Conservation (phyloP, 2,329 filamentous ascomycete species). For the Furcasterigmium sp. region DNA sequence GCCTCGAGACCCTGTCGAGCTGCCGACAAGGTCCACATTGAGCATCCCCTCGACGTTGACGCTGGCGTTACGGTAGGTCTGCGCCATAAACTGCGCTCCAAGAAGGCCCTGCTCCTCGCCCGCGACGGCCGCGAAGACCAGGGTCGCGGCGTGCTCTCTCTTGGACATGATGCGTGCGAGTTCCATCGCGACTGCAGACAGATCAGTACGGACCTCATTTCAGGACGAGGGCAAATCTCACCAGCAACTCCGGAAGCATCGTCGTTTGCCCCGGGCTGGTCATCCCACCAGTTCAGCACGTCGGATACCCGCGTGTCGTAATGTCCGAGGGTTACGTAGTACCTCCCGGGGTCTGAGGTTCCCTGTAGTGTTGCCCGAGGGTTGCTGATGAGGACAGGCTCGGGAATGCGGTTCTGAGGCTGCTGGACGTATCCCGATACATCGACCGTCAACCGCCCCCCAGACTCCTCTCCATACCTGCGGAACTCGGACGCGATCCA, state of each 20-base stretch:
- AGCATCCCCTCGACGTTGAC: conserved; percentile 52
- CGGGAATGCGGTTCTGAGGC: conserved; percentile 38
- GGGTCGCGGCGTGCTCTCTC: conserved; percentile 41
- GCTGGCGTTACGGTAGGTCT: conserved; percentile 43
- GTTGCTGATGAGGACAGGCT: conserved; percentile 47
- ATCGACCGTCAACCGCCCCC: conserved; percentile 45
- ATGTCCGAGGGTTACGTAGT: conserved; percentile 50
- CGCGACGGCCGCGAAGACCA: conserved; percentile 51
- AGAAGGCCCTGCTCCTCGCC: conserved; percentile 54
- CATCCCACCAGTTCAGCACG: conserved; percentile 41
- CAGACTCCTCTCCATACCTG: conserved; percentile 37
- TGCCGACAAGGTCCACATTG: conserved; percentile 54
- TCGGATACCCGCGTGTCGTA: conserved; percentile 49
- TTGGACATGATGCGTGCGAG: conserved; percentile 46
- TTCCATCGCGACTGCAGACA: conserved; percentile 43
- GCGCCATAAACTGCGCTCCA: conserved; percentile 45
- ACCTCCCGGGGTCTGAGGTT: conserved; percentile 36
- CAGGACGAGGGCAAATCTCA: conserved; percentile 1
- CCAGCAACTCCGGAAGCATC: conserved; percentile 45
- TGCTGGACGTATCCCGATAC: conserved; percentile 46
- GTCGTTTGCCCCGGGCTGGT: conserved; percentile 53
- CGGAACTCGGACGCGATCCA: conserved; percentile 49
- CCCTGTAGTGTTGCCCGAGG: conserved; percentile 47
- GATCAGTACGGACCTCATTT: background rate
- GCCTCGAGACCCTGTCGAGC: conserved; percentile 37